These are phyloP conservation scores for Lactifluus rugatus DNA, from an alignment of 768 basidiomycete genomes.

Conservation along the genomic window DNA sequence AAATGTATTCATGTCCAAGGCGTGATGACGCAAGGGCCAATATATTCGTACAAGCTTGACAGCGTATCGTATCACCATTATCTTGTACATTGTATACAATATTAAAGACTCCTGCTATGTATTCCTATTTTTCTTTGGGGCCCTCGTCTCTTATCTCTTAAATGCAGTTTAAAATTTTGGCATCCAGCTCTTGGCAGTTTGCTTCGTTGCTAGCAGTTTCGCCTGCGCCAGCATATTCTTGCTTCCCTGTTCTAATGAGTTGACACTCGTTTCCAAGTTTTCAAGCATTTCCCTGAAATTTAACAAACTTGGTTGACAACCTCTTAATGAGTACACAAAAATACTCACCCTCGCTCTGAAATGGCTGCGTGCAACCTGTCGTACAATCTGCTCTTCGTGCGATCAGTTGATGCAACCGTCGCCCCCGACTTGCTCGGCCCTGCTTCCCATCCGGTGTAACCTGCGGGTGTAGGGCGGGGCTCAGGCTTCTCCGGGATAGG, in stretches of 20 bases:
- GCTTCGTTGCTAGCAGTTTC: slow-evolving; percentile 51
- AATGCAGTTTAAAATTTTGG: slow-evolving; percentile 31
- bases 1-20: slow-evolving; percentile 27
- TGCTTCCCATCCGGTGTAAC: slow-evolving; percentile 11
- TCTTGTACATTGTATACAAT: not conserved
- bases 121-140: not conserved
- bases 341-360: slow-evolving; percentile 50
- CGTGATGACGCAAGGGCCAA: slow-evolving; percentile 7
- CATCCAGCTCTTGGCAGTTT: slow-evolving; percentile 60
- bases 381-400: slow-evolving; percentile 24
- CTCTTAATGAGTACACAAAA: not conserved
- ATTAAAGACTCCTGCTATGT: not conserved
- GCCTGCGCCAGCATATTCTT: slow-evolving; percentile 59
- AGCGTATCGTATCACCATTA: not conserved
- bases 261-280: slow-evolving; percentile 52
- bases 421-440: slow-evolving; percentile 13
- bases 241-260: slow-evolving; percentile 56
- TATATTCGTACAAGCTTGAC: slow-evolving; percentile 1
- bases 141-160: not conserved
- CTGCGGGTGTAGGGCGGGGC: slow-evolving; percentile 4
- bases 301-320: not conserved
- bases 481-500: slow-evolving; percentile 35
- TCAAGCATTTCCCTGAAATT: slow-evolving; percentile 50
- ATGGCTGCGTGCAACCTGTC: slow-evolving; percentile 36
- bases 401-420: slow-evolving; percentile 19